Base-by-base conservation (phyloP, 805 yeast species). In the Ogataea paraovalis region DNA sequence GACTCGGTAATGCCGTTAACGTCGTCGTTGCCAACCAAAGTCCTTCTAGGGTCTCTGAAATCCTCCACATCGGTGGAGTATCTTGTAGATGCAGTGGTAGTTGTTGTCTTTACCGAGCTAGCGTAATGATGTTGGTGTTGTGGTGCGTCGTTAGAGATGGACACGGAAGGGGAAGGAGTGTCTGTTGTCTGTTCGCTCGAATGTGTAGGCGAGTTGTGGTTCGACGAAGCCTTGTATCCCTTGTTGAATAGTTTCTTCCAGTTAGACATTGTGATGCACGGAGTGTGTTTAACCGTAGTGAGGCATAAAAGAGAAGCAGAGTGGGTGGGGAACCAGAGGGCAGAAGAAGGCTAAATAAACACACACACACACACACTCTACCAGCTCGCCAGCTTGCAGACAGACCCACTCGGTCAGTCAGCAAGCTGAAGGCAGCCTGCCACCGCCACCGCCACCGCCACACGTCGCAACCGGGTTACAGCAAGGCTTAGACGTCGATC, bases 221-320 rank as follows among this genome's bases (percentile, higher is more conserved):
- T 45, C 10, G 49, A 39, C 21, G 49, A 46, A 39, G 46, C 46
- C 47, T 56, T 53, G 43, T 46, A 44, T 21, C 53, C 54, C 43
- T 58, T 54, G 36, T 59, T 62, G 49, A 63, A 63, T 22, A 62
- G 48, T 40, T 64, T 64, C 46, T 58, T 64, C 68, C 68, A 64
- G 27, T 57, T 64, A 2, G 68, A 63, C 68, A 27, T n/a, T 10
- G 25, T 32, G 12, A 16, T n/a, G 10, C 9, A 18, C 14, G 39
- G 19, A 23, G 20, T 22, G 12, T 14, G 23, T 45, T 18, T 22
- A 41, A 18, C 19, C 21, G 13, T 22, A 32, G 23, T 22, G 28
- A 12, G 28, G 23, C 25, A 4, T 25, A 10, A 25, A 4, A 38
- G 32, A 39, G 19, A 41, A 12, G 13, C 10, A 23, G 39, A 7